These are phyloP conservation scores for Butyriboletus loyo DNA, from an alignment of 768 basidiomycete species.

Conservation along the genomic window DNA sequence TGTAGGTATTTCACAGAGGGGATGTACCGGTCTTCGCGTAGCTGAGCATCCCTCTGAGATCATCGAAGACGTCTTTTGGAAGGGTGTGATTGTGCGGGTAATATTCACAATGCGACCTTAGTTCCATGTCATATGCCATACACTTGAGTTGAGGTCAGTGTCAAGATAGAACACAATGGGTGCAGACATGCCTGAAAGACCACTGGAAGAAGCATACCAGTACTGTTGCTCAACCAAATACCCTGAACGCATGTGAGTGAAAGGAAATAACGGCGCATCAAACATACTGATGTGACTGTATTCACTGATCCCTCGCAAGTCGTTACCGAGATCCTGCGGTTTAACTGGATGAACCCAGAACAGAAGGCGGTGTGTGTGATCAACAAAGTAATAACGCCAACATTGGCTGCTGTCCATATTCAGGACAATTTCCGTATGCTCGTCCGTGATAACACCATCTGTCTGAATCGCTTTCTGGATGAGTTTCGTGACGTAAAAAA, in stretches of 20 bases:
- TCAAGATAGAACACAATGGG: not conserved
- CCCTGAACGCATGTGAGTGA: constrained; percentile 4
- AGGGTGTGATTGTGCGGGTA: constrained; percentile 9
- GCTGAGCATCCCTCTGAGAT: constrained; percentile 17
- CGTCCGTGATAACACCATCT: not conserved
- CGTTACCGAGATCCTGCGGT: not conserved
- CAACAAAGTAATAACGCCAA: constrained; percentile 18
- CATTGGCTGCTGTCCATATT: not conserved
- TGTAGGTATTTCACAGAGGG: not conserved
- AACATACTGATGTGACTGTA: constrained; percentile 13
- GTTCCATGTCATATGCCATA: not conserved
- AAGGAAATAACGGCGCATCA: too few species aligned
- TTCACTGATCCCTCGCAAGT: constrained; percentile 7
- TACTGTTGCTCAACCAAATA: constrained; percentile 14
- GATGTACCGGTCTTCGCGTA: constrained; percentile 10
- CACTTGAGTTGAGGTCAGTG: not conserved
- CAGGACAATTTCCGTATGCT: constrained; percentile 8
- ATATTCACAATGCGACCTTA: constrained; percentile 18
- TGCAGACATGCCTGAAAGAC: not conserved
- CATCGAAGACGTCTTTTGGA: constrained; percentile 2
- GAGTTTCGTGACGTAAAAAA: constrained; percentile 2
- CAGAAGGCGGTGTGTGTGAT: constrained; percentile 13
- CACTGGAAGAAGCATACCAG: constrained; percentile 3
- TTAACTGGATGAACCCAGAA: constrained; percentile 12
- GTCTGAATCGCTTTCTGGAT: not conserved